Conservation (phyloP, 1,284 basidiomycete species). For the Phlebopus sp. region DNA sequence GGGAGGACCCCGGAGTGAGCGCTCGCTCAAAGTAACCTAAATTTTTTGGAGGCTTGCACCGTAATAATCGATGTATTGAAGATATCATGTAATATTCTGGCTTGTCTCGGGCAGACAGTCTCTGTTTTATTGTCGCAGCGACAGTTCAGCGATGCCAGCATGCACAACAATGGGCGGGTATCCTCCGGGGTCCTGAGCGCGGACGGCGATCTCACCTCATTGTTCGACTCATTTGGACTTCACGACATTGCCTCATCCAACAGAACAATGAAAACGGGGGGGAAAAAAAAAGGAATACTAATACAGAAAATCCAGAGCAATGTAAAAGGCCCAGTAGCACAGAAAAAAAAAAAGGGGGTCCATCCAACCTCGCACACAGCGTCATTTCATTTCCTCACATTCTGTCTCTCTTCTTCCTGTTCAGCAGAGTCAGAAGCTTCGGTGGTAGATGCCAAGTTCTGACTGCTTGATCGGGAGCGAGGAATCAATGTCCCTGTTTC, state of each 20-base stretch:
- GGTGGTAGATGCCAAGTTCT: slow-evolving; percentile 20
- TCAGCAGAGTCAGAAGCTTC: slow-evolving; percentile 1
- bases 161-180: neutral
- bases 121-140: neutral
- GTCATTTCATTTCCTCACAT: neutral
- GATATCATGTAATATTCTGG: neutral
- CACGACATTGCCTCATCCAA: neutral
- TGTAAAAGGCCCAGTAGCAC: neutral
- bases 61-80: neutral
- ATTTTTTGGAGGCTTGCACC: neutral
- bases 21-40: too few relatives aligned
- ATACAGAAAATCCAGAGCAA: slow-evolving; percentile 4
- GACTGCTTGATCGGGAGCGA: slow-evolving; percentile 48
- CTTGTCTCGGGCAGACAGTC: too few relatives aligned
- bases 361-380: neutral
- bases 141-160: too few relatives aligned
- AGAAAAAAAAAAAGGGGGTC: neutral
- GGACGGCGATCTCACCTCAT: neutral
- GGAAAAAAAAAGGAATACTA: neutral
- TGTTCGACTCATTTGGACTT: slow-evolving; percentile 9
- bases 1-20: slow-evolving; percentile 14
- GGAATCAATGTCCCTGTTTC: slow-evolving; percentile 58
- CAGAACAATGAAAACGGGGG: slow-evolving; percentile 3
- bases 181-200: slow-evolving; percentile 1
- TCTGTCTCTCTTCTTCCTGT: neutral